Percentiles rank a stretch among this genome's conserved stretches.
These are phyloP conservation scores for Fusarium redolens DNA, from an alignment of 2,329 filamentous ascomycete species.

Conservation along the genomic window DNA sequence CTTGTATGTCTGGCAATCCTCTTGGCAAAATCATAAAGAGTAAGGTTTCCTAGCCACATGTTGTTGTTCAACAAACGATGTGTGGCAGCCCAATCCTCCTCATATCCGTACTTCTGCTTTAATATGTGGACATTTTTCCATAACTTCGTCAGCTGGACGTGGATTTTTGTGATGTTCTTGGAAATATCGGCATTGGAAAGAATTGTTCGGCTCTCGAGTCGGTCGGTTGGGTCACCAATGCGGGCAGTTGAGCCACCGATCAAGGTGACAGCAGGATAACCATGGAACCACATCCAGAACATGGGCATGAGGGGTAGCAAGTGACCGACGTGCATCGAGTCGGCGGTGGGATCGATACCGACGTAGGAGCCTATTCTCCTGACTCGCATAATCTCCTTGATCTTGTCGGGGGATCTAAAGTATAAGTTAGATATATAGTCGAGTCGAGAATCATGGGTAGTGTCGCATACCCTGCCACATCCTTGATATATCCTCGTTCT, in stretches of 20 bases:
- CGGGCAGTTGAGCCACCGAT: constrained; percentile 80
- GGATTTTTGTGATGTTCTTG: constrained; percentile 75
- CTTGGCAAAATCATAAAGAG: constrained; percentile 79
- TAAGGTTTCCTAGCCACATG: constrained; percentile 79
- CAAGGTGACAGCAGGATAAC: constrained; percentile 74
- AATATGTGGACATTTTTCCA: constrained; percentile 79
- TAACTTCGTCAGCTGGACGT: constrained; percentile 76
- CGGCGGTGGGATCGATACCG: constrained; percentile 84
- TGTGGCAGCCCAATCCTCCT: constrained; percentile 72
- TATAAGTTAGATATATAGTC: constrained; percentile 4
- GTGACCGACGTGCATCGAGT: constrained; percentile 84
- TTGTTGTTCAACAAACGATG: constrained; percentile 83
- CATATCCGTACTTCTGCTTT: constrained; percentile 72
- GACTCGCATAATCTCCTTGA: constrained; percentile 72
- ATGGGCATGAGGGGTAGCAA: constrained; percentile 84
- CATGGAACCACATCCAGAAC: constrained; percentile 85
- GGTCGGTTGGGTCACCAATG: constrained; percentile 82
- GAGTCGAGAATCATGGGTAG: neutral
- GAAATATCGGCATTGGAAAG: constrained; percentile 64
- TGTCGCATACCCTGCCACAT: constrained; percentile 74
- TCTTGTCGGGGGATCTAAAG: constrained; percentile 58
- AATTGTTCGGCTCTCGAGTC: constrained; percentile 70
- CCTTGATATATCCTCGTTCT: constrained; percentile 78
- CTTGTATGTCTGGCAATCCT: constrained; percentile 79
- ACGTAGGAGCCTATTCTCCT: constrained; percentile 81